Percentiles rank a stretch among this genome's conserved stretches.
Conservation (phyloP, 768 basidiomycete genomes). For the Kwoniella botswanensis region DNA sequence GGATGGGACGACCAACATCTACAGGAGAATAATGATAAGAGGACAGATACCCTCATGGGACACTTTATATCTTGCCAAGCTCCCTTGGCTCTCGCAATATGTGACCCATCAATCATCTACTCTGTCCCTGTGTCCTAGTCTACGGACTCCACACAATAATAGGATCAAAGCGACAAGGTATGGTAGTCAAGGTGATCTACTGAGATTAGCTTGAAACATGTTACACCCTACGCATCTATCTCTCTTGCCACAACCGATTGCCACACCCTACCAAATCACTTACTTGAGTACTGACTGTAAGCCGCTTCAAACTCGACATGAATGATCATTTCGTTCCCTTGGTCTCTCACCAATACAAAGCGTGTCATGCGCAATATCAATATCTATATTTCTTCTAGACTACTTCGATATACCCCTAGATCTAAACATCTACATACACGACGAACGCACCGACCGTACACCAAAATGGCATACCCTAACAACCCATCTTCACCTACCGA, state of each 20-base stretch:
- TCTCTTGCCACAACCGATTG: too few relatives aligned
- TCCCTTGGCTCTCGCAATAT: background rate
- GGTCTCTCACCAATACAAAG: background rate
- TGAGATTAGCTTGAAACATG: background rate
- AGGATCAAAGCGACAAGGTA: background rate
- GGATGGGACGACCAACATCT: background rate
- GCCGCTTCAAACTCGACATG: too few relatives aligned
- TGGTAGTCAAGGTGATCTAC: background rate
- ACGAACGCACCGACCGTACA: background rate
- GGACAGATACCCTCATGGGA: background rate
- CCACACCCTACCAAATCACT: too few relatives aligned
- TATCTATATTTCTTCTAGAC: background rate
- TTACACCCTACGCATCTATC: background rate
- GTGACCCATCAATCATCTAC: background rate
- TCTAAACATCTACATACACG: background rate
- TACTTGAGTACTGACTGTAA: too few relatives aligned
- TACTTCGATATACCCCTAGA: background rate
- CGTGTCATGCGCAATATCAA: background rate
- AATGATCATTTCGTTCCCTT: background rate
- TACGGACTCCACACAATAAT: background rate
- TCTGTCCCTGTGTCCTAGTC: background rate
- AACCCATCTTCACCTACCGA: constrained; percentile 39
- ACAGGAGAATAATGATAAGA: background rate
- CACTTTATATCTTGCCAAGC: background rate
- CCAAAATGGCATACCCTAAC: constrained; percentile 40